Evolutionary conservation across 345 rosid genomes (phyloP).

Genomic region (Corchorus olitorius): DNA sequence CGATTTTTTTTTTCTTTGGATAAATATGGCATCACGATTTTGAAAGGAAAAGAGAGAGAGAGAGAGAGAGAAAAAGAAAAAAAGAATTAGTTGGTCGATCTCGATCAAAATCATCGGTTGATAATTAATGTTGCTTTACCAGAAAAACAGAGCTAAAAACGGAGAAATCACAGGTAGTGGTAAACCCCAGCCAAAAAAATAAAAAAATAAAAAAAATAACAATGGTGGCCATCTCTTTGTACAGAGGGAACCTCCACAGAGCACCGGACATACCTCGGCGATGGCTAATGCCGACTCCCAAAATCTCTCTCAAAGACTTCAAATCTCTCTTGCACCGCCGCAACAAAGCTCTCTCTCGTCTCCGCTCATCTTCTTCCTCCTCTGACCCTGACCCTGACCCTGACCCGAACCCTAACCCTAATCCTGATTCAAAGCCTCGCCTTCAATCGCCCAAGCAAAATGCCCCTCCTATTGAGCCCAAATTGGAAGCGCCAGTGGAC

Average conservation of each 20-base stretch:
- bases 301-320: constrained; percentile 66
- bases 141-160: background rate
- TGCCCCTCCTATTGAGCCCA: constrained; percentile 24
- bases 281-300: constrained; percentile 70
- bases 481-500: constrained; percentile 23
- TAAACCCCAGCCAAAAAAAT: background rate
- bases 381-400: constrained; percentile 23
- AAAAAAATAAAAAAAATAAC: background rate
- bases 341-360: constrained; percentile 57
- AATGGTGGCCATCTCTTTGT: constrained; percentile 92
- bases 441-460: constrained; percentile 2
- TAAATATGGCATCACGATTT: too few species aligned
- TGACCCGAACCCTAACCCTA: constrained; percentile 23
- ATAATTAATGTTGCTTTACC: background rate
- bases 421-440: constrained; percentile 9
- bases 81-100: too few species aligned
- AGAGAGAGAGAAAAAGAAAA: too few species aligned
- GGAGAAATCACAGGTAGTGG: background rate
- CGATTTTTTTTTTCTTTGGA: too few species aligned
- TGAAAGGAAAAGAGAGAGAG: too few species aligned
- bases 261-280: constrained; percentile 75
- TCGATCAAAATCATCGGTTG: background rate
- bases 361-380: constrained; percentile 32
- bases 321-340: constrained; percentile 68
- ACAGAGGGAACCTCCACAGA: constrained; percentile 91